Base-by-base conservation (phyloP, 1,284 basidiomycete genomes). In the Agaricales sp. region DNA sequence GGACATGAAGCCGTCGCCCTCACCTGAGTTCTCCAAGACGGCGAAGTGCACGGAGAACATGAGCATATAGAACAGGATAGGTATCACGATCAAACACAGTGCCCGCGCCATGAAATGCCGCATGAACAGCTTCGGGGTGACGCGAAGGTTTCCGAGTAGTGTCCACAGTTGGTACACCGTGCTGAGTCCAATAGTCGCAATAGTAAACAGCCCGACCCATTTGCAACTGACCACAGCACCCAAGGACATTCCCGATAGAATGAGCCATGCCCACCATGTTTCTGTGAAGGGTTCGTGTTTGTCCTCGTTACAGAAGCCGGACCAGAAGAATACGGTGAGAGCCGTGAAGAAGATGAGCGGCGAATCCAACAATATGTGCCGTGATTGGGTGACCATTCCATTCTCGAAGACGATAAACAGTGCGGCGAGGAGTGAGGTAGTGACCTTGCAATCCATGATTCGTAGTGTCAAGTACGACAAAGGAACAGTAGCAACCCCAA, bases 131-230 rank as follows among this genome's bases (percentile, higher is more conserved):
- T 74, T 71, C 14, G 93, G 82, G 1, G 91, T 70, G 43, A 96
- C 78, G 41, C 84, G 80, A 21, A 90, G 63, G 63, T 99, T 92
- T 4, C 94, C 96, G 4, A 99, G 78, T 16, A 96, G 77, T 22
- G 74, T 64, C 96, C 96, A 99, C 1, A 99, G 74, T 61, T 96
- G 95, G 38, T 78, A 70, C 39, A 99, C 59, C 1, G 93, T 96
- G 55, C 82, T 82, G 21, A 89, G 61, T 13, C 95, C 96, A 50
- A 99, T 70, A 2, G 94, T 95, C 4, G 94, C 92, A 57, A 99
- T 92, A n/a, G 94, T 99, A 69, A 99, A 98, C 25, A 99, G 73
- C 4, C 96, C 96, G 48, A 99, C 95, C 96, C 96, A 99, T 67
- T 99, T 99, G 69, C 90, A 93, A 59, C 84, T 89, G 43, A 88